Base-by-base conservation (phyloP, 345 rosid species). In the Raphanus raphanistrum region DNA sequence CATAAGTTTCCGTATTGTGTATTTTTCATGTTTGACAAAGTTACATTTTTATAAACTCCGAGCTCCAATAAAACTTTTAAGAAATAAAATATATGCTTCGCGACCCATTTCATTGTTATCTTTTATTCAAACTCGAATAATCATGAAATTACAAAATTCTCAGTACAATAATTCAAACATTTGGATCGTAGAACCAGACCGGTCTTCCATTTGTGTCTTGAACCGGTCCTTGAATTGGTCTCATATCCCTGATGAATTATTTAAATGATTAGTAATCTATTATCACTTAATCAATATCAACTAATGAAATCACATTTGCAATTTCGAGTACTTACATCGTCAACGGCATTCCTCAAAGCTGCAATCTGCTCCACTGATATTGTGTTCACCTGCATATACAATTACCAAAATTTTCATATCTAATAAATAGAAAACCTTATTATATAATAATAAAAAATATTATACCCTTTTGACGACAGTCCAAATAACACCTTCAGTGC, bases 401-500 rank as follows among this genome's bases (percentile, higher is more conserved):
- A 8, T 52, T 7, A 43, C 29, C 48, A 15, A 25, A 52, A 29
- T 52, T 68, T 8, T 12, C 60, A 50, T 48, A 50, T 26, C 5
- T 3, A 64, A 64, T 8, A 35, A 57, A 64, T 52, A 13, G 7
- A 33, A 2, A n/a, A 32, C 0, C 4, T 50, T 1, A 21, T 2
- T 27, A 33, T 21, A 52, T 52, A 6, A 15, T n/a, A 52, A 52
- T 52, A 52, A 48, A 43, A 0, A 10, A 66, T n/a, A 43, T 8
- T 26, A 31, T 61, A 88, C 95, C 90, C 76, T 83, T 41, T 81
- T 77, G 16, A 79, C 66, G 15, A 90, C 48, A 2, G 90, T 92
- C 97, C 97, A 92, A 69, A 87, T 43, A 50, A 88, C 87, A 4
- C 93, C 95, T 82, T 92, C 92, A 0, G 87, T 88, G 81, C 97